phyloP scores from a whole-genome alignment of 176 grass and related monocot species.

The Eragrostis curvula region DNA sequence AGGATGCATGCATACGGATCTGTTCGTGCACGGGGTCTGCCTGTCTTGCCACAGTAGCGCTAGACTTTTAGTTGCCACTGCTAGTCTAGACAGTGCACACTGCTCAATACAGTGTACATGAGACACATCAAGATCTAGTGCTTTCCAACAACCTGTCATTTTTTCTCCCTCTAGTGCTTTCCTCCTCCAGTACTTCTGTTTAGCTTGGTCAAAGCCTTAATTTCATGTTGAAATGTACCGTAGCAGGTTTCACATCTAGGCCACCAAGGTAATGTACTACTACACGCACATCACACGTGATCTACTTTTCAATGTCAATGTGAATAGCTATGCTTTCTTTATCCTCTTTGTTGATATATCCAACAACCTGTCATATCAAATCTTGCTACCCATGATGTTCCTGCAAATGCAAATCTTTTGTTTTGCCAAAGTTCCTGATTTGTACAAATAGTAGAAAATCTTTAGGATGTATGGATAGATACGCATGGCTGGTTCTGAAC shows the following conservation, averaged over 20 bases:
- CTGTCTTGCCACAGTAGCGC: conserved; percentile 43
- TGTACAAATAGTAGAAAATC: conserved; percentile 3
- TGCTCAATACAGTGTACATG: conserved; percentile 42
- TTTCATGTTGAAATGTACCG: background rate
- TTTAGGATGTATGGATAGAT: background rate
- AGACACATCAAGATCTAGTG: conserved; percentile 34
- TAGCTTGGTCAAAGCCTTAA: conserved; percentile 36
- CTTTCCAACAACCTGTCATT: too few relatives aligned
- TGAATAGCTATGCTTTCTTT: conserved; percentile 32
- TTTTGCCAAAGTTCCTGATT: conserved; percentile 39
- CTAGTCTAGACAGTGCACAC: conserved; percentile 5
- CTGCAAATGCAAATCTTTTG: conserved; percentile 50
- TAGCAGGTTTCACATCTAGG: conserved; percentile 44
- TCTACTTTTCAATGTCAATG: conserved; percentile 27
- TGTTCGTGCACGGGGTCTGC: background rate
- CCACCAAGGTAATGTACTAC: conserved; percentile 3
- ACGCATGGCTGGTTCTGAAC: background rate
- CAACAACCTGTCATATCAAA: conserved; percentile 49
- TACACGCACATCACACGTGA: conserved; percentile 21
- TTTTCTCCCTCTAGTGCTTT: conserved; percentile 26
- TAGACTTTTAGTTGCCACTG: conserved; percentile 22
- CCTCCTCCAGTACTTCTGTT: too few relatives aligned
- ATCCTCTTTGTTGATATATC: conserved; percentile 13
- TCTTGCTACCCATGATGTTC: conserved; percentile 34
- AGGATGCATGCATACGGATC: conserved; percentile 41